Evolutionary conservation across 2,329 filamentous ascomycete genomes (phyloP), one percentile per base, ranked within the genome.

Genomic region (Talaromyces marneffei): DNA sequence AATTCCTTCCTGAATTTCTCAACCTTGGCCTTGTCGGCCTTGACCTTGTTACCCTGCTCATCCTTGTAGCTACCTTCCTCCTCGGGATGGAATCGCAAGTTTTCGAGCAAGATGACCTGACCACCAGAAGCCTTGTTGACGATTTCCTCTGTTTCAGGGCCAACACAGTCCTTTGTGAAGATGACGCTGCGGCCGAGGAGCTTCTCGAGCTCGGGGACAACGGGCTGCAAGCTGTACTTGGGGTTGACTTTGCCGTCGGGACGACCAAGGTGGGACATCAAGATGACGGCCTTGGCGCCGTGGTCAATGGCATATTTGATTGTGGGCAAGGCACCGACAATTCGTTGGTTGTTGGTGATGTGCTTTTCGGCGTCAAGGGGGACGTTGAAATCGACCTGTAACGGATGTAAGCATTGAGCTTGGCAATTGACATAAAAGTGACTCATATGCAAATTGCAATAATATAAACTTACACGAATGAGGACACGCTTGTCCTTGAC

Each of bases 221-320:
- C 91, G 65, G 93, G 92, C 83, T 92, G 87, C 74, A 99, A 84
- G 73, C 90, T 95, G 87, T 94, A 99, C 83, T 99, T 97, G 68
- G 86, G 78, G 81, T 96, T 96, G 74, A 80, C 82, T 78, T 91
- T 87, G 77, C 94, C 94, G 75, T 97, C 90, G 66, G 94, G 94
- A 59, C 94, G 93, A 72, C 94, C 94, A 65, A 99, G 89, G 79
- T 99, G 94, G 74, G 93, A 97, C 94, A 99, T 99, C 75, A 99
- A 86, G 72, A 97, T 81, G 64, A 99, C 92, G 55, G 92, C 83
- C 84, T 95, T 96, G 75, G 92, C 92, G 69, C 90, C 91, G 77
- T 96, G 80, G 68, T 96, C 90, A 72, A 94, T 82, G 74, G 92
- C 92, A 78, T 96, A 88, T 82, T 95, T 95, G 84, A 97, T 96